These are phyloP conservation scores for Retiboletus flavoniger DNA, from an alignment of 1,284 basidiomycete species.

Conservation along the genomic window DNA sequence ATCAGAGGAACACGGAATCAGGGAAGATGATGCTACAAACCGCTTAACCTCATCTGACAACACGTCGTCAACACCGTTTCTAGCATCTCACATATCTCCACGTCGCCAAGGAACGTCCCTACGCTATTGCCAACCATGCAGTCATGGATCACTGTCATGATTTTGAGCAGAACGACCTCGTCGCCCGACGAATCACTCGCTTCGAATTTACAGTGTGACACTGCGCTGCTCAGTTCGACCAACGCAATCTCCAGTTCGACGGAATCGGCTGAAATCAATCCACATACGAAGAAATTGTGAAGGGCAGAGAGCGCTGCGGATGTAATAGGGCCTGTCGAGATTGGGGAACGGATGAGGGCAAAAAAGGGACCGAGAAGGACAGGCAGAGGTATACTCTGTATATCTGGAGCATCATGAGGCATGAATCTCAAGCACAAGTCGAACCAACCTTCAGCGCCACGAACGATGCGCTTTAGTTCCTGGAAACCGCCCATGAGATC, in stretches of 20 bases:
- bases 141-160: slow-evolving; percentile 88
- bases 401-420: slow-evolving; percentile 46
- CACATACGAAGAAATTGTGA: slow-evolving; percentile 83
- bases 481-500: slow-evolving; percentile 91
- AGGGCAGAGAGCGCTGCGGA: slow-evolving; percentile 85
- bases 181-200: slow-evolving; percentile 94
- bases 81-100: slow-evolving; percentile 97
- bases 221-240: slow-evolving; percentile 82
- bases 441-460: slow-evolving; percentile 70
- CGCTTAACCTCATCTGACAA: slow-evolving; percentile 93
- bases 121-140: slow-evolving; percentile 67
- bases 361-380: slow-evolving; percentile 86
- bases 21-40: slow-evolving; percentile 48
- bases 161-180: slow-evolving; percentile 91
- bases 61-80: slow-evolving; percentile 97
- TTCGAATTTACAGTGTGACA: slow-evolving; percentile 97
- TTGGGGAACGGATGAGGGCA: slow-evolving; percentile 86
- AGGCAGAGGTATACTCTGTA: slow-evolving; percentile 54
- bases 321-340: slow-evolving; percentile 94
- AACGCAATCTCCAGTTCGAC: slow-evolving; percentile 63
- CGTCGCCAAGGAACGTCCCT: slow-evolving; percentile 77
- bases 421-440: slow-evolving; percentile 4
- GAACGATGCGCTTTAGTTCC: slow-evolving; percentile 76
- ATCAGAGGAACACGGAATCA: slow-evolving; percentile 15
- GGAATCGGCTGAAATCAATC: slow-evolving; percentile 62